These are phyloP conservation scores for Eucalyptus sp. DNA, from an alignment of 345 rosid genomes.

Conservation along the genomic window DNA sequence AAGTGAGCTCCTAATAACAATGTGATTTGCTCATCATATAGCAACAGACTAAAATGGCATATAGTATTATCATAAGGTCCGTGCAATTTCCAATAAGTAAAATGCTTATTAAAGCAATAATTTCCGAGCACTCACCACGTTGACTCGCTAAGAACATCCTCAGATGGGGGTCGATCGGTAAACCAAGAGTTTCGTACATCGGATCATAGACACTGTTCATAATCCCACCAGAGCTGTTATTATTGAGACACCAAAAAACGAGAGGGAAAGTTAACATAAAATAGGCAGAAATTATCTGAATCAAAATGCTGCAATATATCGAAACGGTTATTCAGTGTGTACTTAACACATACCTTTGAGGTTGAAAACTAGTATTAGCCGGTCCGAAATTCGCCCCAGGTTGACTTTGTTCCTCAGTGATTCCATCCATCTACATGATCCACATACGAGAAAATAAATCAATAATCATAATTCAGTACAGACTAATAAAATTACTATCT, in stretches of 20 bases:
- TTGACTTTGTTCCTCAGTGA: not conserved
- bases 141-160: slow-evolving; percentile 3
- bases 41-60: not conserved
- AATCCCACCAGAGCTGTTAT: not conserved
- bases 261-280: not conserved
- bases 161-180: slow-evolving; percentile 29
- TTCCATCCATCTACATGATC: not conserved
- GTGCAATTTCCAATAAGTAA: not conserved
- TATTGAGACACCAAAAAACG: not conserved
- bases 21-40: not conserved
- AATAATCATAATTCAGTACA: not conserved
- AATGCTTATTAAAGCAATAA: not conserved
- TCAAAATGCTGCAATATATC: not conserved
- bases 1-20: not conserved
- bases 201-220: slow-evolving; percentile 14
- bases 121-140: not conserved
- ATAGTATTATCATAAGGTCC: not conserved
- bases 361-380: not conserved
- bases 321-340: not conserved
- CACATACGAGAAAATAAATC: not conserved
- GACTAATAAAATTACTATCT: not conserved
- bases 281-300: not conserved
- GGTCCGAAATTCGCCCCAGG: not conserved
- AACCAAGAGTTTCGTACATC: slow-evolving; percentile 14
- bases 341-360: not conserved